phyloP scores from a whole-genome alignment of 768 basidiomycete genomes.

The Auricularia sp. region DNA sequence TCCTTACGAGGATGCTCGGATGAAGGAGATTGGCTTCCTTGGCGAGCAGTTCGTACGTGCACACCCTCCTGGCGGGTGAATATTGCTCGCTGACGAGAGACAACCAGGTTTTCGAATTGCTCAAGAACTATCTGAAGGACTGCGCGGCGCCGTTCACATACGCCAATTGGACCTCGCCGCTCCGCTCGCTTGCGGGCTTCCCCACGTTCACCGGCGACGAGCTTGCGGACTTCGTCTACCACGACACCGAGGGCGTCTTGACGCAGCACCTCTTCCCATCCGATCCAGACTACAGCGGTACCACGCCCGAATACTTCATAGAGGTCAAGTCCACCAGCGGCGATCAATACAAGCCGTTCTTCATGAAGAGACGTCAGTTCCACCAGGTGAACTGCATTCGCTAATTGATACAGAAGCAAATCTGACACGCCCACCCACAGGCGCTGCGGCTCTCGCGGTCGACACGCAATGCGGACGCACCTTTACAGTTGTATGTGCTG shows the following conservation, averaged over 20 bases:
- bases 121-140: background rate
- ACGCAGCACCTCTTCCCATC: constrained; percentile 14
- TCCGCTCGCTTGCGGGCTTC: background rate
- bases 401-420: background rate
- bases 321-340: constrained; percentile 21
- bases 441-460: background rate
- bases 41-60: background rate
- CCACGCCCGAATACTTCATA: constrained; percentile 16
- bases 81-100: background rate
- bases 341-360: constrained; percentile 13
- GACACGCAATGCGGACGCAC: background rate
- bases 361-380: constrained; percentile 17
- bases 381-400: constrained; percentile 10
- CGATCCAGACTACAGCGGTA: constrained; percentile 10
- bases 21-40: background rate
- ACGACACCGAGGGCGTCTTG: constrained; percentile 14
- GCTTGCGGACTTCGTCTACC: constrained; percentile 18
- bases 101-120: background rate
- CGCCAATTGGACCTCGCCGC: background rate
- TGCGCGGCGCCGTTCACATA: background rate
- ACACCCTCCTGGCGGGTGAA: background rate
- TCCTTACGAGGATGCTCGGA: too few species aligned
- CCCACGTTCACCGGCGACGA: background rate
- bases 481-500: background rate
- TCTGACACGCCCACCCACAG: background rate